Conservation (phyloP, 2,329 filamentous ascomycete genomes). For the Anthostomella pinea region DNA sequence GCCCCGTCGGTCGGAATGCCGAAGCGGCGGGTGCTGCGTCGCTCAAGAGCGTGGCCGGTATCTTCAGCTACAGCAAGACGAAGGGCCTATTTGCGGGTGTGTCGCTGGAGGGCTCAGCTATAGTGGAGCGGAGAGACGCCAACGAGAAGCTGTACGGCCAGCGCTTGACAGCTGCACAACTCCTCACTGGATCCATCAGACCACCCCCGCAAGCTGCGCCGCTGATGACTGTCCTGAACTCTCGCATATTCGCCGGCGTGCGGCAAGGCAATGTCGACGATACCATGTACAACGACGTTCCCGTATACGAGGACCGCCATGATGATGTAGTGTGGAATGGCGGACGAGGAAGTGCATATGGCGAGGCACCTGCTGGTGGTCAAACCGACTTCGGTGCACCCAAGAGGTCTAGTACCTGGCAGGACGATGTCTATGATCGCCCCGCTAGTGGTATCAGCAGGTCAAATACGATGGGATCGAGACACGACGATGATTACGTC, state of each 20-base stretch:
- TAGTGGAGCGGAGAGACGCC: conserved; percentile 92
- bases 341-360: conserved; percentile 65
- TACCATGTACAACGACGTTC: conserved; percentile 88
- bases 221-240: conserved; percentile 81
- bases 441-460: conserved; percentile 43
- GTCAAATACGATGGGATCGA: conserved; percentile 50
- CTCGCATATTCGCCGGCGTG: conserved; percentile 74
- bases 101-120: conserved; percentile 85
- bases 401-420: conserved; percentile 67
- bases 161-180: conserved; percentile 74
- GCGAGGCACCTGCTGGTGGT: conserved; percentile 29
- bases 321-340: conserved; percentile 86
- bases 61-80: conserved; percentile 97
- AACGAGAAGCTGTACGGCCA: conserved; percentile 95
- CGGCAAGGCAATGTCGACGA: conserved; percentile 50
- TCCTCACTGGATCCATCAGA: conserved; percentile 74
- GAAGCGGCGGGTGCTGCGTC: conserved; percentile 94
- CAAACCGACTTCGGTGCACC: conserved; percentile 56
- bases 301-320: conserved; percentile 79
- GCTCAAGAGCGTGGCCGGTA: conserved; percentile 80
- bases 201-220: conserved; percentile 80
- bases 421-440: conserved; percentile 71
- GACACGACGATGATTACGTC: conserved; percentile 47
- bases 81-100: conserved; percentile 97
- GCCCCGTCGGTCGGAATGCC: conserved; percentile 89